Evolutionary conservation across 805 yeast species (phyloP).

Genomic region (Ogataea populi-albae): DNA sequence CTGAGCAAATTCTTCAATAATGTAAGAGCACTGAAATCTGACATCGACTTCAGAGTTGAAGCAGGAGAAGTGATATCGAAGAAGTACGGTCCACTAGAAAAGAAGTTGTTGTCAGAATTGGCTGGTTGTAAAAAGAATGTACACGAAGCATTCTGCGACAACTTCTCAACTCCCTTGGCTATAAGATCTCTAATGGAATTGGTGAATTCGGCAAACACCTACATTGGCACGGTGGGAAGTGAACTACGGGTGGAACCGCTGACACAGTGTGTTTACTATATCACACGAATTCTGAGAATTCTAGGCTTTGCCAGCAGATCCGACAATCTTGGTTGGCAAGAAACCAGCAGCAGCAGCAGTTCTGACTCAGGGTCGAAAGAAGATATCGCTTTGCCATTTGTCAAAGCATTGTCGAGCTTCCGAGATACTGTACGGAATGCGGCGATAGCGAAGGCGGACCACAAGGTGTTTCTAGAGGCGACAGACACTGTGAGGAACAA

Average conservation of each 20-base stretch:
- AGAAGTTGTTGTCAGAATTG: constrained; percentile 40
- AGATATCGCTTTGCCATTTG: constrained; percentile 74
- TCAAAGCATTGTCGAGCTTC: constrained; percentile 71
- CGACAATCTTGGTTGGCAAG: constrained; percentile 80
- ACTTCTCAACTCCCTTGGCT: constrained; percentile 75
- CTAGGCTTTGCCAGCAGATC: constrained; percentile 73
- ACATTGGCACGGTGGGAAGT: constrained; percentile 53
- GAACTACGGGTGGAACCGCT: constrained; percentile 65
- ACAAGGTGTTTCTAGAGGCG: constrained; percentile 55
- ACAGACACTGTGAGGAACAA: constrained; percentile 72
- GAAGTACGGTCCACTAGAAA: constrained; percentile 56
- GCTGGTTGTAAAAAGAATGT: constrained; percentile 56
- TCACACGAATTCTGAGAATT: constrained; percentile 65
- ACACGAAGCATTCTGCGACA: constrained; percentile 83
- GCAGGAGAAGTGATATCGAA: constrained; percentile 56
- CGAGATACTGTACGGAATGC: constrained; percentile 76
- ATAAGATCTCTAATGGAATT: constrained; percentile 64
- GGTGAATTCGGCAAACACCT: constrained; percentile 68
- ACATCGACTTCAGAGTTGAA: constrained; percentile 50
- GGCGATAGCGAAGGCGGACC: constrained; percentile 62
- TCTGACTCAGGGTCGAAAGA: constrained; percentile 43
- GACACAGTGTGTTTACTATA: constrained; percentile 59
- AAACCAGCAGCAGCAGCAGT: constrained; percentile 21
- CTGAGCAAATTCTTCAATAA: constrained; percentile 81
- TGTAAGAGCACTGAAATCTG: constrained; percentile 76